Conservation (phyloP, 2,329 filamentous ascomycete species). For the Mariannaea sp. region DNA sequence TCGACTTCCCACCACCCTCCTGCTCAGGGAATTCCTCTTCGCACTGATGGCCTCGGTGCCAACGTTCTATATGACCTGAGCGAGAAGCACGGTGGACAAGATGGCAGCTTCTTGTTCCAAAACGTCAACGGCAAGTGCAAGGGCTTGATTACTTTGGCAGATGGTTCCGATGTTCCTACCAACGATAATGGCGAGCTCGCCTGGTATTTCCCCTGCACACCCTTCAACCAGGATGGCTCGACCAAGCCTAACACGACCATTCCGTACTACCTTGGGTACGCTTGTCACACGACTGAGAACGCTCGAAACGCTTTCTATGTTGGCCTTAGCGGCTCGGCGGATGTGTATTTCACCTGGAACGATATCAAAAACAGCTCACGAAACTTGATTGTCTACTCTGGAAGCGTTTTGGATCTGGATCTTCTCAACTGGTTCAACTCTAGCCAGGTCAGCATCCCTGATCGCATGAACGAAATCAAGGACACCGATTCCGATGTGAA, state of each 20-base stretch:
- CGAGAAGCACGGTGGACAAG: conserved; percentile 81
- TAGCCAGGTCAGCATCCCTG: conserved; percentile 74
- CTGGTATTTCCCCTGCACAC: conserved; percentile 95
- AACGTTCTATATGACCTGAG: conserved; percentile 90
- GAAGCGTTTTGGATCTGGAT: conserved; percentile 88
- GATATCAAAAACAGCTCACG: conserved; percentile 87
- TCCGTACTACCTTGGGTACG: conserved; percentile 81
- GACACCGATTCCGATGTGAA: conserved; percentile 65
- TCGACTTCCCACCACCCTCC: conserved; percentile 76
- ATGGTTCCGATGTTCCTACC: conserved; percentile 77
- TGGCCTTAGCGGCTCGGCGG: conserved; percentile 68
- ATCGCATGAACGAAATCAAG: conserved; percentile 79
- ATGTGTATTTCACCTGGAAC: conserved; percentile 96
- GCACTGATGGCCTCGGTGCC: conserved; percentile 54
- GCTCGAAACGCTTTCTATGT: conserved; percentile 78
- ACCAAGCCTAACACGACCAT: conserved; percentile 73
- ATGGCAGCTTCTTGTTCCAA: conserved; percentile 97
- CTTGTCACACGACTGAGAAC: conserved; percentile 77
- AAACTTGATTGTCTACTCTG: conserved; percentile 93
- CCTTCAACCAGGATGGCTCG: conserved; percentile 94
- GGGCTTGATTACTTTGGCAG: conserved; percentile 75
- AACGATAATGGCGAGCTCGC: conserved; percentile 74
- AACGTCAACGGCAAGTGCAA: conserved; percentile 99
- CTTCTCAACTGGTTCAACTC: conserved; percentile 90
- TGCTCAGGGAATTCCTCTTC: conserved; percentile 74